Percentiles rank a stretch among this genome's conserved stretches.
These are phyloP conservation scores for Acidiella bohemica DNA, from an alignment of 495 filamentous ascomycete species.

Conservation along the genomic window DNA sequence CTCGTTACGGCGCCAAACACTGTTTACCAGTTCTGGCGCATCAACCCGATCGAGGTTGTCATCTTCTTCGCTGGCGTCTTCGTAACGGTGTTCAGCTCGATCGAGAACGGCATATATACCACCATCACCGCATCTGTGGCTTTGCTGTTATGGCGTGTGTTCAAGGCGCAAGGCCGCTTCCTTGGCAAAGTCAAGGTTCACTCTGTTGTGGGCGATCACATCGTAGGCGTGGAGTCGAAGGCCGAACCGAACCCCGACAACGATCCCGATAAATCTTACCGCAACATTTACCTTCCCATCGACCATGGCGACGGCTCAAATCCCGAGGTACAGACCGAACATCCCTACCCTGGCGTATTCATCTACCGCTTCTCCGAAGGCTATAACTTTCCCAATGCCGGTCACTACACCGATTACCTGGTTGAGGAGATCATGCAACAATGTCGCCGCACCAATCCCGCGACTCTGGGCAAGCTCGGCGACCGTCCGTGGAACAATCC, in stretches of 20 bases:
- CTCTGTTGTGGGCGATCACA: conserved; percentile 72
- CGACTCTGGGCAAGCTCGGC: conserved; percentile 48
- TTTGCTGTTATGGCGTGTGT: conserved; percentile 71
- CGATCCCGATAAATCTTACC: conserved; percentile 25
- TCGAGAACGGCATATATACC: conserved; percentile 86
- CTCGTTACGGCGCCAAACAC: conserved; percentile 88
- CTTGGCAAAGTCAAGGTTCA: conserved; percentile 79
- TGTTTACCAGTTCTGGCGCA: conserved; percentile 90
- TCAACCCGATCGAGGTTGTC: conserved; percentile 75
- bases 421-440: conserved; percentile 46
- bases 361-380: conserved; percentile 96
- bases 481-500: conserved; percentile 97
- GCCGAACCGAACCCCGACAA: conserved; percentile 6
- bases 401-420: conserved; percentile 77
- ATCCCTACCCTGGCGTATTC: conserved; percentile 86
- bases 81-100: conserved; percentile 74
- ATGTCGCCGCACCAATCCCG: conserved; percentile 64
- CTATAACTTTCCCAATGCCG: conserved; percentile 91
- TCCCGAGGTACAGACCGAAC: conserved; percentile 62
- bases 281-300: conserved; percentile 84
- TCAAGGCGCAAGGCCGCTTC: conserved; percentile 77
- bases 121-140: conserved; percentile 63
- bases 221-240: conserved; percentile 42
- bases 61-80: conserved; percentile 93
- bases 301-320: conserved; percentile 83